Percentiles rank a stretch among this genome's conserved stretches.
Conservation (phyloP, 768 basidiomycete species). For the Tubosaeta sp. region DNA sequence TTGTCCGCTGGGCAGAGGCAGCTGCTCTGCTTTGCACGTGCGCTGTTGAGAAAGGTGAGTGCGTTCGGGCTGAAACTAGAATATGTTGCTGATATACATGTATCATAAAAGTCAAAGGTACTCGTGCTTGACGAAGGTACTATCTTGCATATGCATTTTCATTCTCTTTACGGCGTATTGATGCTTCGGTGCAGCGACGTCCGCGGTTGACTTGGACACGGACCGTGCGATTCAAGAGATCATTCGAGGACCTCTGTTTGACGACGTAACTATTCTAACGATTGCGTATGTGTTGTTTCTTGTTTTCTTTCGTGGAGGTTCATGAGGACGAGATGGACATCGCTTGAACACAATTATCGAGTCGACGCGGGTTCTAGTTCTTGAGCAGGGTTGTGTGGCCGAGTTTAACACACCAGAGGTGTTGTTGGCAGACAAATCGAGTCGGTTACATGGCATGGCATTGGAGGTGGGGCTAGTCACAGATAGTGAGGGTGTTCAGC, state of each 20-base stretch:
- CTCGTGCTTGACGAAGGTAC: slow-evolving; percentile 90
- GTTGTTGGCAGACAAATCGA: slow-evolving; percentile 54
- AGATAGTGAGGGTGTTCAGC: neutral
- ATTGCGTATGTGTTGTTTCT: slow-evolving; percentile 60
- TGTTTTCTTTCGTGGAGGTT: neutral
- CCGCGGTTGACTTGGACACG: slow-evolving; percentile 87
- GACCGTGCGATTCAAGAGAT: slow-evolving; percentile 87
- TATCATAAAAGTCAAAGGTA: slow-evolving; percentile 61
- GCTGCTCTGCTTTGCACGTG: slow-evolving; percentile 84
- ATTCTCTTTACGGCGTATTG: neutral
- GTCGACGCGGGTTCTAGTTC: slow-evolving; percentile 76
- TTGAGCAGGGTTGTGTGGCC: slow-evolving; percentile 77
- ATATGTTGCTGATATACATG: neutral
- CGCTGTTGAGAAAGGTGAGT: slow-evolving; percentile 67
- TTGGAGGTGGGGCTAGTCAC: slow-evolving; percentile 53
- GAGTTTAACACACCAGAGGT: slow-evolving; percentile 73
- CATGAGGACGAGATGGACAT: slow-evolving; percentile 42
- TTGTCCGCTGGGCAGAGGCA: slow-evolving; percentile 85
- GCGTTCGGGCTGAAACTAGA: neutral
- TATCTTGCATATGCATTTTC: neutral
- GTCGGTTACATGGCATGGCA: slow-evolving; percentile 61
- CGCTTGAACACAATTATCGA: slow-evolving; percentile 81
- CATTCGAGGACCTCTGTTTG: slow-evolving; percentile 75
- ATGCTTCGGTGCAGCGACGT: slow-evolving; percentile 53
- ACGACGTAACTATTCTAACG: slow-evolving; percentile 76